Evolutionary conservation across 768 basidiomycete species (phyloP), one percentile per base, ranked within the genome.

Genomic region (Lactifluus pinguis): DNA sequence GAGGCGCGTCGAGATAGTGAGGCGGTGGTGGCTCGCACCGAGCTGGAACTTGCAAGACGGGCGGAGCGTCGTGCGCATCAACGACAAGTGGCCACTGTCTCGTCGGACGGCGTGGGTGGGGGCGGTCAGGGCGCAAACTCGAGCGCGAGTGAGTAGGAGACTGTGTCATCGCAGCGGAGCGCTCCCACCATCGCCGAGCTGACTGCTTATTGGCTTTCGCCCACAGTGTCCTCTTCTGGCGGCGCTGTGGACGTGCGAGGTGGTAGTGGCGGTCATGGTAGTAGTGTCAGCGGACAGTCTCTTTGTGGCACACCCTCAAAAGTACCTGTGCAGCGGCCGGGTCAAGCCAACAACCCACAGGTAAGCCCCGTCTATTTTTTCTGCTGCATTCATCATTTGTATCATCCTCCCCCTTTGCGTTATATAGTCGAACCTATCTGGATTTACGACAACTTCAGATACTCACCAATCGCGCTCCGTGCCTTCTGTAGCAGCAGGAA

Each of bases 1-100:
- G 73, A 77, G 58, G 92, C 89, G 91, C 84, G 85, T 44, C 80
- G 80, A 25, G 81, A 84, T 67, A 86, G 84, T 41, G 85, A 88
- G 36, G 81, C 81, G 61, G 84, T 83, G 49, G 84, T 89, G 55
- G 76, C 82, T 69, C 89, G 85, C 70, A 86, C 88, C 10, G 89
- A 90, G 74, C 79, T 77, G 62, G 82, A 84, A 71, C 85, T 89
- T 10, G 79, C 78, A 47, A 76, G 78, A 63, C 92, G 87, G 88
- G 89, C 88, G 69, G 74, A 76, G 15, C 75, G 86, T 51, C 80
- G 90, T 45, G 77, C 76, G 36, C 75, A 75, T 38, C 84, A 87
- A 72, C 57, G 57, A 14, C 21, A 13, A 11, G 49, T 17, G 8
- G 8, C 17, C 32, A 6, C 48, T 25, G 57, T 3, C 75, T 65